Percentiles rank a stretch among this genome's conserved stretches.
Conservation (phyloP, 805 yeast species). For the Nakazawaea pomicola region DNA sequence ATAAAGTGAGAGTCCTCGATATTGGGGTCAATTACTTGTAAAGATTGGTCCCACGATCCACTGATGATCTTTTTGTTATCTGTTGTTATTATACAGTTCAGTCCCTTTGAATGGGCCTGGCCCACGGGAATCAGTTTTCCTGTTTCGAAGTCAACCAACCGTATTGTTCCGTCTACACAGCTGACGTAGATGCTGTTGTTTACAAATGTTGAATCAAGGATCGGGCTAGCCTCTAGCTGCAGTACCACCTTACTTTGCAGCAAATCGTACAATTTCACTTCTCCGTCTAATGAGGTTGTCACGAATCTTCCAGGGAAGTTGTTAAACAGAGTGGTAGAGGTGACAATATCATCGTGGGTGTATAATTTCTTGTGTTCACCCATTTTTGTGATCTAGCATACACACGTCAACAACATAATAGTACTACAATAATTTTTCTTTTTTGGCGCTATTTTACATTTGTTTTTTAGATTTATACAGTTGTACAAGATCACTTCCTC, state of each 20-base stretch:
- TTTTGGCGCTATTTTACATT: too few relatives aligned
- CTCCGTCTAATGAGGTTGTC: conserved; percentile 9
- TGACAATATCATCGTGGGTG: conserved; percentile 3
- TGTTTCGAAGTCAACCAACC: conserved; percentile 47
- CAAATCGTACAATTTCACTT: conserved; percentile 4
- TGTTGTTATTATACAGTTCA: conserved; percentile 29
- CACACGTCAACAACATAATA: too few relatives aligned
- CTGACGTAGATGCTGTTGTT: conserved; percentile 24
- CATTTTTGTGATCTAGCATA: too few relatives aligned
- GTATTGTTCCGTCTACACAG: conserved; percentile 49
- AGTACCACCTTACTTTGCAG: background rate
- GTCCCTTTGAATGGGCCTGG: conserved; percentile 33
- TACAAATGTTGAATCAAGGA: conserved; percentile 1
- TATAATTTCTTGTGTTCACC: background rate
- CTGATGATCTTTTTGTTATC: conserved; percentile 36
- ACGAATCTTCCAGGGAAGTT: background rate
- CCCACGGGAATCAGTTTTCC: conserved; percentile 23
- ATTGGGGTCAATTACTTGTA: conserved; percentile 43
- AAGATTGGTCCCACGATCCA: conserved; percentile 58
- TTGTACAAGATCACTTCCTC: conserved; percentile 13
- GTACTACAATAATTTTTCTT: too few relatives aligned
- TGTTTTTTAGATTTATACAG: too few relatives aligned
- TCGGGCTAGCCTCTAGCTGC: conserved; percentile 1
- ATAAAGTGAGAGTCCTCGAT: conserved; percentile 17
- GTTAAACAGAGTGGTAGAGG: conserved; percentile 1